phyloP scores from a whole-genome alignment of 257 asterid species.

The Nyctanthes arbortristis region DNA sequence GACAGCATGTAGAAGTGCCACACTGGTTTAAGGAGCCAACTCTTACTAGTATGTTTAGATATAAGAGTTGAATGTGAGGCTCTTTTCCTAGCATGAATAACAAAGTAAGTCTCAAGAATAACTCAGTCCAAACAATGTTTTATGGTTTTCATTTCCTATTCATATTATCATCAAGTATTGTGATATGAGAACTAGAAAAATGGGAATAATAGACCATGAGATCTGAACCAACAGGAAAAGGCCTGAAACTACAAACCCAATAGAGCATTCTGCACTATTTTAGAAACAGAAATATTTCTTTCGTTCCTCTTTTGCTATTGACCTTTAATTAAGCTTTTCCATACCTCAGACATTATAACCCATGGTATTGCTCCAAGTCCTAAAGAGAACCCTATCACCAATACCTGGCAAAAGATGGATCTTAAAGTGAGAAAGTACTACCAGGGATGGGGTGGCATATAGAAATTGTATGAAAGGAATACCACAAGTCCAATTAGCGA shows the following conservation, averaged over 20 bases:
- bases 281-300: background rate
- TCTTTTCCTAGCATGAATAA: too few relatives aligned
- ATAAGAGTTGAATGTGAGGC: too few relatives aligned
- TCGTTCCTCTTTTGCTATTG: background rate
- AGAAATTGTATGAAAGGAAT: constrained; percentile 24
- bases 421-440: constrained; percentile 13
- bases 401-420: constrained; percentile 41
- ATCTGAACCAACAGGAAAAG: background rate
- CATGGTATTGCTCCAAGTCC: constrained; percentile 92
- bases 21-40: background rate
- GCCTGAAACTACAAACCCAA: background rate
- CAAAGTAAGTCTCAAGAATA: too few relatives aligned
- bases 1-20: background rate
- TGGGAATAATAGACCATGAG: background rate
- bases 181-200: background rate
- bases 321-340: background rate
- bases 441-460: background rate
- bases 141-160: too few relatives aligned
- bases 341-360: constrained; percentile 95
- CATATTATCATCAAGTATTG: too few relatives aligned
- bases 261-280: background rate
- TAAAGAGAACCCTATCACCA: constrained; percentile 76
- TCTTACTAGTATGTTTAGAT: background rate
- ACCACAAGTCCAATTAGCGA: constrained; percentile 77
- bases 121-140: too few relatives aligned